Evolutionary conservation across 768 basidiomycete genomes (phyloP).

Genomic region (Hypholoma sublateritium): DNA sequence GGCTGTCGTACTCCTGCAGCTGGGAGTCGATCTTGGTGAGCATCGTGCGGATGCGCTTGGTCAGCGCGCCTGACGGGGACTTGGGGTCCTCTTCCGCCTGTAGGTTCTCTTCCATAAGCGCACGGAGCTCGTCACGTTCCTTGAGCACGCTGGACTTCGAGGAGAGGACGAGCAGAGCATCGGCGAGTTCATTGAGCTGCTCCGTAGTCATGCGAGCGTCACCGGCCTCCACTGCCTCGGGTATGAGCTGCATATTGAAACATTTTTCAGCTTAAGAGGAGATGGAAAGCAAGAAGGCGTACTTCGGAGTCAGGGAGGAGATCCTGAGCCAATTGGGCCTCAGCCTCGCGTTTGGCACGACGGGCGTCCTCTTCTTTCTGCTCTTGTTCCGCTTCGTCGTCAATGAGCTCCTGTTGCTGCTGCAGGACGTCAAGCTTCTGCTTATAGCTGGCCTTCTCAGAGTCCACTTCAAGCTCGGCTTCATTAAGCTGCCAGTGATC

Average conservation of each 20-base stretch:
- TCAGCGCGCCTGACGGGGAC: constrained; percentile 82
- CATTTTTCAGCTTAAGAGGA: not conserved
- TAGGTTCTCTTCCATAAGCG: constrained; percentile 93
- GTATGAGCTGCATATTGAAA: constrained; percentile 46
- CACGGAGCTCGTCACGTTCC: constrained; percentile 89
- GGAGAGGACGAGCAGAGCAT: constrained; percentile 87
- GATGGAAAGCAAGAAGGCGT: constrained; percentile 10
- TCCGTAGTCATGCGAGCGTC: constrained; percentile 97
- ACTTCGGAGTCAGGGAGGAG: constrained; percentile 91
- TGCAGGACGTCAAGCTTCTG: constrained; percentile 97
- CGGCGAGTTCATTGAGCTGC: constrained; percentile 90
- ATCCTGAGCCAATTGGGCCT: constrained; percentile 76
- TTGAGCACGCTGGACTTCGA: constrained; percentile 94
- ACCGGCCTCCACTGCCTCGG: constrained; percentile 58
- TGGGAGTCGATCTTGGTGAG: constrained; percentile 93
- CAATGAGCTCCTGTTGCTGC: constrained; percentile 98
- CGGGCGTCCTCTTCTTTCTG: constrained; percentile 93
- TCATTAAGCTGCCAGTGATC: constrained; percentile 74
- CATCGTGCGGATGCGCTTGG: constrained; percentile 95
- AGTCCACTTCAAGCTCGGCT: constrained; percentile 94
- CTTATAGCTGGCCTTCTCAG: constrained; percentile 93
- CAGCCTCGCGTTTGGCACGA: constrained; percentile 78
- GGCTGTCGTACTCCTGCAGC: constrained; percentile 87
- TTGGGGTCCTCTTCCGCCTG: constrained; percentile 86
- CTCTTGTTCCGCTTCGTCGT: constrained; percentile 98